These are phyloP conservation scores for Deinandra increscens DNA, from an alignment of 129 eudicot species.

Conservation along the genomic window DNA sequence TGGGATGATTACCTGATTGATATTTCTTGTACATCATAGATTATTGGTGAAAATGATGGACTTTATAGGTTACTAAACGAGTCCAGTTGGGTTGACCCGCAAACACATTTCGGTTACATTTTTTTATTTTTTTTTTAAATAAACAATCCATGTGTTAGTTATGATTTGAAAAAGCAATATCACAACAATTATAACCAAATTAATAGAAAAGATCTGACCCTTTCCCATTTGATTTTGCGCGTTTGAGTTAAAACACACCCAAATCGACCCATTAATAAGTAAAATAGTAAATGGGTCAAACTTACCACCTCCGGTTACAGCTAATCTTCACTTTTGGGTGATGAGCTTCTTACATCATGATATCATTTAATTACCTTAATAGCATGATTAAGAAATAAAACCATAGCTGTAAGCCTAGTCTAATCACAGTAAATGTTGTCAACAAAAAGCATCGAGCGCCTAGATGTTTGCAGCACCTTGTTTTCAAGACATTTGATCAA, in stretches of 20 bases:
- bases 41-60: background rate
- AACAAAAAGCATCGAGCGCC: background rate
- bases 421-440: background rate
- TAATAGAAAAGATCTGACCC: background rate
- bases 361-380: background rate
- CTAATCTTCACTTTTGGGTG: background rate
- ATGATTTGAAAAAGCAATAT: background rate
- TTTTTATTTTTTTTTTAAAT: background rate
- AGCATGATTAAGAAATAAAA: conserved; percentile 11
- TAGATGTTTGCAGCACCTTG: conserved; percentile 4
- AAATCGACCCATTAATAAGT: background rate
- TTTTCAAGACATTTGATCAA: conserved; percentile 13
- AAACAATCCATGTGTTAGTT: background rate
- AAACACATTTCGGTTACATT: background rate
- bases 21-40: background rate
- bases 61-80: background rate
- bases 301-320: background rate
- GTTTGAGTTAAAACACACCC: background rate
- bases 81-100: background rate
- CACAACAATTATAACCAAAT: background rate
- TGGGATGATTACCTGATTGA: background rate
- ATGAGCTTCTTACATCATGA: background rate
- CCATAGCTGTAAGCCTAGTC: background rate
- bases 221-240: background rate
- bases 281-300: background rate